Conservation (phyloP, 2,329 filamentous ascomycete genomes). For the Passalora sequoiae region DNA sequence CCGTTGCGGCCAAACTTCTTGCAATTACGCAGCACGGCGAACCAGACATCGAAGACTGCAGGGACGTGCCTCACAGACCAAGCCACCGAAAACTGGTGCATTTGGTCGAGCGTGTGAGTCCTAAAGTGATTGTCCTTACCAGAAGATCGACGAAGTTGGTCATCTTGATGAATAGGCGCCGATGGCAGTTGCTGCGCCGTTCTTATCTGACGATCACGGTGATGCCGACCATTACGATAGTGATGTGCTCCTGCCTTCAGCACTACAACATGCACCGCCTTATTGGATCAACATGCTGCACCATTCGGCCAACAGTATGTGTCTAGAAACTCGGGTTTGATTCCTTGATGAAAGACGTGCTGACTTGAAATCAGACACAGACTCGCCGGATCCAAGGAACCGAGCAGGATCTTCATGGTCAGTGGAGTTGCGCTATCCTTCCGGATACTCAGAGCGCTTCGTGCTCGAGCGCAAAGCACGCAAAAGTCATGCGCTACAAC, state of each 20-base stretch:
- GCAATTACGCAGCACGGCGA: no score
- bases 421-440: slow-evolving; percentile 7
- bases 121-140: background rate
- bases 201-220: background rate
- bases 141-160: background rate
- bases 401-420: background rate
- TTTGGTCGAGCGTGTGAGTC: background rate
- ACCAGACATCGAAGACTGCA: no score
- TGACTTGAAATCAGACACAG: no score
- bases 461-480: background rate
- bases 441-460: slow-evolving; percentile 9
- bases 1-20: no score
- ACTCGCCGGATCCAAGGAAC: background rate
- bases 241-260: background rate
- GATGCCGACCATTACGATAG: background rate
- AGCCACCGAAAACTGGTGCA: background rate
- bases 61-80: no score
- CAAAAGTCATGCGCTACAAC: background rate
- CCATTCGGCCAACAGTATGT: slow-evolving; percentile 7
- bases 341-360: no score
- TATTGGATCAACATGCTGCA: slow-evolving; percentile 9
- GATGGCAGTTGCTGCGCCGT: background rate
- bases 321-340: no score
- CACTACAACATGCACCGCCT: background rate
- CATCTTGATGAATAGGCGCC: background rate